A percentile compares a stretch with the other conserved stretches of the same genome.
Evolutionary conservation across 257 asterid genomes (phyloP).

Genomic region (Solanum corneliomulleri): DNA sequence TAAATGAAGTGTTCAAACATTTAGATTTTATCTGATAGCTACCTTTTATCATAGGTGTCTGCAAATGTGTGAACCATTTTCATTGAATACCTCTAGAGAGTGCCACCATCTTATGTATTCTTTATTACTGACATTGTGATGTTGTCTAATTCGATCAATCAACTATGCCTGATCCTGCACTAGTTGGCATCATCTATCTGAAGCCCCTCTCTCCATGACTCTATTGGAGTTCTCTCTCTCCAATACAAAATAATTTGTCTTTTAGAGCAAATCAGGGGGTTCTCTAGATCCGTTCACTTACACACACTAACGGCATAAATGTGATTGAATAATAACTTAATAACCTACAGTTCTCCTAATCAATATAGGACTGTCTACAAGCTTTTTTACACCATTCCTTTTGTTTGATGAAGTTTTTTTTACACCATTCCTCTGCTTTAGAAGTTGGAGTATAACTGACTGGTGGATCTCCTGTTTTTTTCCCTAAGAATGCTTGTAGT

Average conservation of each 20-base stretch:
- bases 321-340: not conserved
- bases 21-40: not conserved
- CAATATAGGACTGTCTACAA: not conserved
- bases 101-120: not conserved
- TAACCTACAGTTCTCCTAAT: not conserved
- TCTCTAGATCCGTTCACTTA: not conserved
- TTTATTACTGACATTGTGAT: not conserved
- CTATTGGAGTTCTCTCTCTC: not conserved
- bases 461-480: not conserved
- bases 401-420: no score
- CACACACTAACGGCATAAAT: not conserved
- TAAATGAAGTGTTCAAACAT: not conserved
- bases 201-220: not conserved
- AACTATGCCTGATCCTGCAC: not conserved
- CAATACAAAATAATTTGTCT: not conserved
- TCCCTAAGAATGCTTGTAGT: not conserved
- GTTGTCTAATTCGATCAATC: not conserved
- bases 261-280: not conserved
- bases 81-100: not conserved
- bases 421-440: not conserved
- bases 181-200: not conserved
- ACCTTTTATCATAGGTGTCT: not conserved
- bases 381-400: not conserved
- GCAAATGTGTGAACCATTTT: not conserved
- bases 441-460: not conserved